Evolutionary conservation across 306 rosid genomes (phyloP), one percentile per base, ranked within the genome.

Genomic region (Glycyrrhiza uralensis): DNA sequence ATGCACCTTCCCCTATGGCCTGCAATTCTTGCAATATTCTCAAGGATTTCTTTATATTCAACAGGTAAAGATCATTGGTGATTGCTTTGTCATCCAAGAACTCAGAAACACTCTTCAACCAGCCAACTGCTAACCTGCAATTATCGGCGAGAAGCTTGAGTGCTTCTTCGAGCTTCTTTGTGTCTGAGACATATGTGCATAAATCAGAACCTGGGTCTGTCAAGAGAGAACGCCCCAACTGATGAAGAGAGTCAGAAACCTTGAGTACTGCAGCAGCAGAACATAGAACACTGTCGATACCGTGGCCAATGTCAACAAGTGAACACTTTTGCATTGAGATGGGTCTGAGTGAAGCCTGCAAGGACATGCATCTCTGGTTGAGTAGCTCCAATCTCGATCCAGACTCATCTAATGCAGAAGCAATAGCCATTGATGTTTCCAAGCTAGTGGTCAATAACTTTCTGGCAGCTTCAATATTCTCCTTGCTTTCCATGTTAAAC

Each of bases 151-250:
- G 95, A 79, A 94, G 95, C 52, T 76, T 76, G 76, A 91, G 44
- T 14, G 89, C 91, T 79, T 89, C 91, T 84, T 89, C 91, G 2
- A 89, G 89, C 82, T 70, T 84, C 77, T 84, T 88, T 41, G 78
- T 63, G 63, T 65, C 57, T 4, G 86, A 82, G 61, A 86, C 71
- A 33, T 83, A 89, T 28, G 83, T 15, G 69, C 76, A 57, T 68
- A 91, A 85, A 84, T 89, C 81, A 36, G 74, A 75, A 78, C 72
- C 41, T 0, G 84, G 76, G 32, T 82, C 78, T 26, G 63, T 49
- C 33, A 51, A 59, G 56, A 91, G 85, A 19, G 87, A 85, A 29
- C 45, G 69, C 82, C 85, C 88, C 23, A 91, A 88, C 41, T 85
- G 95, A 51, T 72, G 62, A 59, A 88, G 87, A 0, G 88, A 74